A percentile compares a stretch with the other conserved stretches of the same genome.
phyloP scores from a whole-genome alignment of 192 early-diverging fungal species.

The Diversispora eburnea region DNA sequence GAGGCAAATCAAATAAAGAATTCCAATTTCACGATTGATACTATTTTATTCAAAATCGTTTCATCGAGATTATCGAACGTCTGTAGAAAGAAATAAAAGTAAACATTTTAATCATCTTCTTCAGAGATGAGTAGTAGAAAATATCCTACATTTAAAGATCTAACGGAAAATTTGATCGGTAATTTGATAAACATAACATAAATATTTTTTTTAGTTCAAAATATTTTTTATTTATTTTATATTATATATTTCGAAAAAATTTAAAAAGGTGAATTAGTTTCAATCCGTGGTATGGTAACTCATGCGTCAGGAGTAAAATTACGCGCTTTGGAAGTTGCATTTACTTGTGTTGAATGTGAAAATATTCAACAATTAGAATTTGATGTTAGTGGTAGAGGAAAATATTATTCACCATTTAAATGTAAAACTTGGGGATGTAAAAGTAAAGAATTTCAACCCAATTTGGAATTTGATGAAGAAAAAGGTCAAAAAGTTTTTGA shows the following conservation, averaged over 20 bases:
- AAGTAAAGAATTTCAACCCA: constrained; percentile 58
- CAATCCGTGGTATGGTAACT: constrained; percentile 76
- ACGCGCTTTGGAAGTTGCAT: constrained; percentile 58
- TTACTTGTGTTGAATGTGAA: constrained; percentile 60
- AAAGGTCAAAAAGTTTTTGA: constrained; percentile 52
- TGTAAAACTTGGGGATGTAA: constrained; percentile 66
- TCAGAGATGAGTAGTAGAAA: not conserved
- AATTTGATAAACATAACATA: not conserved
- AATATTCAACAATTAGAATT: constrained; percentile 54
- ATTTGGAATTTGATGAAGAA: constrained; percentile 43
- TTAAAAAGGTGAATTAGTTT: constrained; percentile 55
- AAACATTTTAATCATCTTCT: no score
- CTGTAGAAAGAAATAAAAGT: no score
- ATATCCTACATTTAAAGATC: not conserved
- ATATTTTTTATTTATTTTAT: not conserved
- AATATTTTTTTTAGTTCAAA: not conserved
- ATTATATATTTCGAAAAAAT: not conserved
- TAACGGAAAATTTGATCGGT: constrained; percentile 1
- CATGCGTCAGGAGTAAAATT: constrained; percentile 71
- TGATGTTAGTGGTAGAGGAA: constrained; percentile 48
- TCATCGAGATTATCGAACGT: no score
- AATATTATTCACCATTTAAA: constrained; percentile 54
- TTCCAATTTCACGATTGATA: no score
- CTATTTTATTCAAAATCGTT: no score
- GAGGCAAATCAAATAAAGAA: no score